Evolutionary conservation across 192 early-diverging fungal genomes (phyloP).

Genomic region (Oehlia diaphana): DNA sequence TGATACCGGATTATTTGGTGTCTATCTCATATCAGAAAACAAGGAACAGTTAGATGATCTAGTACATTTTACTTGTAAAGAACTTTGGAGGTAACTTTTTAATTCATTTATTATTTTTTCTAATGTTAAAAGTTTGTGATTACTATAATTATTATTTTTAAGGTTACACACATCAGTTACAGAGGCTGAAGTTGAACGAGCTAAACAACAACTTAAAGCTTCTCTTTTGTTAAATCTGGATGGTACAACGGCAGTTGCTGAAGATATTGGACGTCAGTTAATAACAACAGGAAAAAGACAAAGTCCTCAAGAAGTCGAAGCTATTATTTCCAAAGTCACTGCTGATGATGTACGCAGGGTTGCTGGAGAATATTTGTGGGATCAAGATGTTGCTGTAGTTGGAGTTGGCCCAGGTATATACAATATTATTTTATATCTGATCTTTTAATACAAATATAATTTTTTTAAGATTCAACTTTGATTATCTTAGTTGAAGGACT

Average conservation of each 20-base stretch:
- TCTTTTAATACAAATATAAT: neutral
- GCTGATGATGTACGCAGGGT: slow-evolving; percentile 85
- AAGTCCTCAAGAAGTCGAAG: slow-evolving; percentile 86
- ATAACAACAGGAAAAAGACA: slow-evolving; percentile 90
- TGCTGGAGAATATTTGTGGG: slow-evolving; percentile 86
- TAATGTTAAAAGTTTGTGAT: neutral
- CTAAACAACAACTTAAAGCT: slow-evolving; percentile 99
- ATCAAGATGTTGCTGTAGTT: slow-evolving; percentile 77
- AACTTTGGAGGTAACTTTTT: slow-evolving; percentile 56
- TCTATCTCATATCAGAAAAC: slow-evolving; percentile 90
- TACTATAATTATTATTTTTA: slow-evolving; percentile 36
- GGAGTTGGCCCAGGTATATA: slow-evolving; percentile 71
- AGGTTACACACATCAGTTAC: slow-evolving; percentile 84
- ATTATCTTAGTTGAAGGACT: slow-evolving; percentile 67
- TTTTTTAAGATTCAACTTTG: neutral
- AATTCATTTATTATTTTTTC: neutral
- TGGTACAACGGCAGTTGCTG: slow-evolving; percentile 91
- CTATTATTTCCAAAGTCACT: slow-evolving; percentile 80
- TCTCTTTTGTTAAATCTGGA: slow-evolving; percentile 87
- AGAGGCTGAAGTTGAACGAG: slow-evolving; percentile 90
- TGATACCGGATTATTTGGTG: slow-evolving; percentile 97
- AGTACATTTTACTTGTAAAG: slow-evolving; percentile 84
- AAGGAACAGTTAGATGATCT: slow-evolving; percentile 81
- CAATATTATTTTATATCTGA: neutral
- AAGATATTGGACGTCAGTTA: slow-evolving; percentile 98